Base-by-base conservation (phyloP, 495 filamentous ascomycete species). In the Penicillium ucsense region DNA sequence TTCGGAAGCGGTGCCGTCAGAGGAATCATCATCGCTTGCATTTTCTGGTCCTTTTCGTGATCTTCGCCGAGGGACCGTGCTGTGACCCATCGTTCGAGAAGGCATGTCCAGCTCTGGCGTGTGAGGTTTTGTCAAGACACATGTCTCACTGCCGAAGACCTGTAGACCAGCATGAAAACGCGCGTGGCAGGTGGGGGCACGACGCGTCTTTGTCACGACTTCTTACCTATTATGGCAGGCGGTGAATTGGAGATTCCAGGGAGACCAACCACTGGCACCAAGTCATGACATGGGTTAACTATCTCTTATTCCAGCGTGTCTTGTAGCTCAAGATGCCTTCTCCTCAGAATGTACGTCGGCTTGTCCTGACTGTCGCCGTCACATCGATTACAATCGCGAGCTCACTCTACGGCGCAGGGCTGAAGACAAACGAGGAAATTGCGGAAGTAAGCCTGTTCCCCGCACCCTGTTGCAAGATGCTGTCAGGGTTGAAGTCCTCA, bases 391-490 rank as follows among this genome's bases (percentile, higher is more conserved):
- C 74, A 5, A 73, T 71, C 28, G 66, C 66, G 1, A 76, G 77
- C 11, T 68, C 72, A 10, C 68, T 73, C 36, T 79, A 79, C 50
- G 77, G 77, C 8, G 77, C 77, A 31, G 70, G 74, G 4, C 31
- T 79, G 39, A 79, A 79, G 58, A 73, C 66, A 1, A 51, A 67
- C 28, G 56, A 68, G 47, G 71, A 81, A 41, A 60, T 62, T 37
- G 57, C 64, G 29, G 55, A 76, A 62, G 75, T 77, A 54, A 50
- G 37, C 27, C 34, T 32, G 27, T 20, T 20, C 20, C 20, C 20
- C 20, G 20, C 20, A 20, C 20, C 20, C 20, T 20, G 2, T 1
- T 20, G 20, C 20, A 20, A 20, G 20, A 20, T 20, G 20, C 20
- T 20, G 20, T 20, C 20, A 20, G 20, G 20, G 20, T 20, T 20